phyloP scores from a whole-genome alignment of 495 filamentous ascomycete genomes.

The Hypoxylon crocopeplum region DNA sequence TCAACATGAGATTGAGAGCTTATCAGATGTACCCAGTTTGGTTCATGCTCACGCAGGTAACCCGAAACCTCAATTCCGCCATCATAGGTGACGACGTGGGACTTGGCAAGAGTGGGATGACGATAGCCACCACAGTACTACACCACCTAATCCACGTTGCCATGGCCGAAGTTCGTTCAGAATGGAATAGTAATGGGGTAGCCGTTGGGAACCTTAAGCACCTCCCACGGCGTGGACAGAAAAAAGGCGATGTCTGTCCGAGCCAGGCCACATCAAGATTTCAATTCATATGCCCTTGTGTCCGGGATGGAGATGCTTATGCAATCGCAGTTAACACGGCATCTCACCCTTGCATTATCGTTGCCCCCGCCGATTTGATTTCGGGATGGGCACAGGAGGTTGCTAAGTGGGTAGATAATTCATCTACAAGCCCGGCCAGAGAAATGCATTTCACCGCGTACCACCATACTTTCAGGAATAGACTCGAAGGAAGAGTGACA shows the following conservation, averaged over 20 bases:
- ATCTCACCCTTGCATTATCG: not conserved
- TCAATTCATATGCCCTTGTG: constrained; percentile 10
- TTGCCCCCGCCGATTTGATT: not conserved
- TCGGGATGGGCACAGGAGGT: not conserved
- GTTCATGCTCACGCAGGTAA: not conserved
- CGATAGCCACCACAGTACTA: not conserved
- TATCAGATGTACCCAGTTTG: constrained; percentile 15
- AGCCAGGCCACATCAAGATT: constrained; percentile 2
- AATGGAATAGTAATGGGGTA: no score
- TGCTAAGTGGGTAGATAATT: not conserved
- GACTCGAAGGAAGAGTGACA: no score
- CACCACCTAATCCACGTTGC: not conserved
- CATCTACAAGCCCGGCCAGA: not conserved
- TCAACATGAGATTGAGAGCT: not conserved
- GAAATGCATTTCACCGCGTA: not conserved
- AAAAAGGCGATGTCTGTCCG: no score
- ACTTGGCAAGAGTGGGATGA: constrained; percentile 6
- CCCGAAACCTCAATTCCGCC: not conserved
- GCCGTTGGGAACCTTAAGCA: no score
- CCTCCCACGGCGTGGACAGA: no score
- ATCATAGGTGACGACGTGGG: constrained; percentile 15
- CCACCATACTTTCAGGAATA: not conserved
- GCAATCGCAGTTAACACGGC: not conserved
- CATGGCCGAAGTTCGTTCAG: not conserved
- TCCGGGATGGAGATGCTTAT: not conserved